Evolutionary conservation across 352 stramenopile species (phyloP), one percentile per base, ranked within the genome.

Genomic region (Pythium brachiatum): DNA sequence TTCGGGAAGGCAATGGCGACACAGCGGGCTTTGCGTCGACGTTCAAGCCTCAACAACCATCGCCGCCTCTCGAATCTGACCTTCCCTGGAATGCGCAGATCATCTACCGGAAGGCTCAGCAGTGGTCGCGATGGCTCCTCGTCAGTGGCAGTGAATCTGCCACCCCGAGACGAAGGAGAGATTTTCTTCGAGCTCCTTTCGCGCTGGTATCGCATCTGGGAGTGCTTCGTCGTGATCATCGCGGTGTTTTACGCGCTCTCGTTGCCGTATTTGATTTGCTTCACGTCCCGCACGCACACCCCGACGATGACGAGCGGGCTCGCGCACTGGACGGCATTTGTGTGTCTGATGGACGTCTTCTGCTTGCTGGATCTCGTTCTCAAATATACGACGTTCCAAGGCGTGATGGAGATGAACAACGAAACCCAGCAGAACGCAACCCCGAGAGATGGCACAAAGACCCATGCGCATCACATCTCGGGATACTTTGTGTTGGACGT

Each of bases 201-300:
- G 7, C 73, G 71, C 0, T 76, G 66, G 36, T 84, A 81, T 47
- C 77, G 79, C 20, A 52, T 88, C 7, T 90, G 81, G 81, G 77
- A 90, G 27, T 75, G 72, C 27, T 38, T 74, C 0, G 58, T 86
- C 25, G 76, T 89, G 3, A 29, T 74, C 34, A 76, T 86, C 11
- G 77, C 72, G 0, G 53, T 81, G 21, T 81, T 82, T 18, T 90
- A 90, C 48, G 81, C 81, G 20, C 67, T 84, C 16, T 75, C 69
- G 26, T 72, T 88, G 8, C 81, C 81, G 5, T 86, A 79, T 41
- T 64, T 90, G 32, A 71, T 89, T 50, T 84, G 75, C 53, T 90
- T 90, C 26, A 50, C 60, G 1, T 86, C 79, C 0, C 66, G 80
- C 18, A 74, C 69, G 20, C 34, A 70, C 36, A 83, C 64, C 1